Conservation (phyloP, 441 rosid genomes). For the Populus hybrid region DNA sequence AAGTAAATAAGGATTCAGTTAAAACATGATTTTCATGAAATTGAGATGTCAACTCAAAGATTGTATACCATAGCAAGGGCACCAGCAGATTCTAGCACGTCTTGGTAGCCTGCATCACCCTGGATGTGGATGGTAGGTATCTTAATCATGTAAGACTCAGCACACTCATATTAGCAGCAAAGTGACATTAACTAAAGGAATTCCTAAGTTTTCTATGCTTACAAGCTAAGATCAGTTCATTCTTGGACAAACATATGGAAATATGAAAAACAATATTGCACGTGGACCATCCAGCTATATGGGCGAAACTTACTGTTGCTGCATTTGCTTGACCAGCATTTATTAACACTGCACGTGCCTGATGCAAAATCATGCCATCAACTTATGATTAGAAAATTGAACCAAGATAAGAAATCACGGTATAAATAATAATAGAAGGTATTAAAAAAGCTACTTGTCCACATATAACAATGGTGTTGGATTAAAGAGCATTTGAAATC, state of each 20-base stretch:
- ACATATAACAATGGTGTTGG: not conserved
- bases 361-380: conserved; percentile 22
- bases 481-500: not conserved
- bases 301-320: conserved; percentile 69
- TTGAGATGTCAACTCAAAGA: conserved; percentile 11
- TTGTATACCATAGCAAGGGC: conserved; percentile 57
- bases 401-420: not conserved
- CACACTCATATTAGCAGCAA: not conserved
- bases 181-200: conserved; percentile 2
- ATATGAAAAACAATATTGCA: conserved; percentile 2
- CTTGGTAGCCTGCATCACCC: conserved; percentile 98
- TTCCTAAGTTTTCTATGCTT: conserved; percentile 6
- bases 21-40: conserved; percentile 8
- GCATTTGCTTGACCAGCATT: conserved; percentile 99
- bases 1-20: not conserved
- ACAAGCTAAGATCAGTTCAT: not conserved
- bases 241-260: conserved; percentile 2
- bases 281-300: conserved; percentile 14
- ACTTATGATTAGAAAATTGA: not conserved
- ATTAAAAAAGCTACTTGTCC: not conserved
- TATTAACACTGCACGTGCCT: conserved; percentile 92
- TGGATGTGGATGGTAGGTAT: conserved; percentile 30
- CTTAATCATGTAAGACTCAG: conserved; percentile 15
- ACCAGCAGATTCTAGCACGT: conserved; percentile 70
- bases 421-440: not conserved